Percentiles rank a stretch among this genome's conserved stretches.
Evolutionary conservation across 176 grass and related monocot species (phyloP).

Genomic region (Lolium multiflorum): DNA sequence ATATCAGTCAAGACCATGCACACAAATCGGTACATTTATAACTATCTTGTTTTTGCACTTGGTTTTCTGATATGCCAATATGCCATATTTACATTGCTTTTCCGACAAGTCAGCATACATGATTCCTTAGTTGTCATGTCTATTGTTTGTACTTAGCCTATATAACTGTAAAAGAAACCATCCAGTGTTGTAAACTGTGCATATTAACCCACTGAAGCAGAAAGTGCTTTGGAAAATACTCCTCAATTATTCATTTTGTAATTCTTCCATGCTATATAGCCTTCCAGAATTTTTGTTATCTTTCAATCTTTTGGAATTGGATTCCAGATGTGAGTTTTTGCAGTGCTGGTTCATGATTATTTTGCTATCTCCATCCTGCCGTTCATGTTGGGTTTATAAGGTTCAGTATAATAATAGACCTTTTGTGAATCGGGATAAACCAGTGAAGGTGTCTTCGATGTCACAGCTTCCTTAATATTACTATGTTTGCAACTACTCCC

Average conservation of each 20-base stretch:
- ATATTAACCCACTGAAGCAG: constrained; percentile 16
- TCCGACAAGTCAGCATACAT: not conserved
- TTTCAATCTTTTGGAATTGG: not conserved
- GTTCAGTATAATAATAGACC: not conserved
- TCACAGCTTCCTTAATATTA: not conserved
- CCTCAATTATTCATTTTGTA: constrained; percentile 2
- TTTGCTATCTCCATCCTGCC: not conserved
- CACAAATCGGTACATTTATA: constrained; percentile 77
- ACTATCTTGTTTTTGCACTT: constrained; percentile 21
- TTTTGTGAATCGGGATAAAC: not conserved
- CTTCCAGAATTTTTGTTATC: not conserved
- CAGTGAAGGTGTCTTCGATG: constrained; percentile 4
- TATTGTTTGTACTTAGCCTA: not conserved
- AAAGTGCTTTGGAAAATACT: constrained; percentile 11
- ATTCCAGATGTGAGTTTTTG: not conserved
- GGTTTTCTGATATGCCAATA: constrained; percentile 24
- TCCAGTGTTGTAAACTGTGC: not conserved
- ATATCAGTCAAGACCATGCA: constrained; percentile 98
- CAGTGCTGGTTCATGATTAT: not conserved
- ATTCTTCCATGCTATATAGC: constrained; percentile 1
- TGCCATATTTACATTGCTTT: not conserved
- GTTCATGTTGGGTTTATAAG: constrained; percentile 28
- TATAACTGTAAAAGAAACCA: not conserved
- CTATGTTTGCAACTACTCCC: too few relatives aligned
- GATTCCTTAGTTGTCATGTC: constrained; percentile 16